Conservation (phyloP, 805 yeast genomes). For the Yamadazyma kitorensis region DNA sequence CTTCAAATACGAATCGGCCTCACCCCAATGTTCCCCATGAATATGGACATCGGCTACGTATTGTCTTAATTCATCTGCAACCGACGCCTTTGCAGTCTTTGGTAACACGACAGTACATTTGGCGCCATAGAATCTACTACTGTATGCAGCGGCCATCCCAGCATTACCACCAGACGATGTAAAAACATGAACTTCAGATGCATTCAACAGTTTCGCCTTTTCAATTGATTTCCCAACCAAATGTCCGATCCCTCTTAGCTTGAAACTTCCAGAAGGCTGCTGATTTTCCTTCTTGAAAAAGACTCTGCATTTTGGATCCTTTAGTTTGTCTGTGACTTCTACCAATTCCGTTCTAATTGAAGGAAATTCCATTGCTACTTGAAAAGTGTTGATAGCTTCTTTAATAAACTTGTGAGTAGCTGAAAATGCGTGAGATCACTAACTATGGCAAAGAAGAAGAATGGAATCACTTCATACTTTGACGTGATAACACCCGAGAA, state of each 20-base stretch:
- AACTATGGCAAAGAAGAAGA: slow-evolving; percentile 9
- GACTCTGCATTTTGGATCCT: slow-evolving; percentile 35
- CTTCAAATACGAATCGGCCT: slow-evolving; percentile 25
- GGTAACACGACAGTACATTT: slow-evolving; percentile 33
- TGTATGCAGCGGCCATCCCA: slow-evolving; percentile 33
- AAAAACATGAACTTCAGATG: slow-evolving; percentile 18
- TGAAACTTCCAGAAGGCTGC: slow-evolving; percentile 59
- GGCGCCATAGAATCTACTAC: slow-evolving; percentile 17
- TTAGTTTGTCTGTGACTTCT: slow-evolving; percentile 29
- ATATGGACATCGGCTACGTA: slow-evolving; percentile 23
- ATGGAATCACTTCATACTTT: slow-evolving; percentile 11
- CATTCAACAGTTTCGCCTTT: slow-evolving; percentile 16
- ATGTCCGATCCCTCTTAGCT: slow-evolving; percentile 54
- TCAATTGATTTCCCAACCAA: slow-evolving; percentile 35
- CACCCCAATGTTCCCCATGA: slow-evolving; percentile 30
- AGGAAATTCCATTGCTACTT: slow-evolving; percentile 18
- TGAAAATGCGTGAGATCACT: too few species aligned
- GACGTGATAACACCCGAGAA: slow-evolving; percentile 16
- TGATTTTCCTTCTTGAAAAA: slow-evolving; percentile 48
- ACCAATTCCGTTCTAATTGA: slow-evolving; percentile 35
- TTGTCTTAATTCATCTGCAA: slow-evolving; percentile 17
- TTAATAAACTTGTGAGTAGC: too few species aligned
- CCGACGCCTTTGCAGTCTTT: slow-evolving; percentile 15
- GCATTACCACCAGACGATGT: slow-evolving; percentile 37
- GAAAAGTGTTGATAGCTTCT: too few species aligned